A percentile compares a stretch with the other conserved stretches of the same genome.
Evolutionary conservation across 805 yeast species (phyloP).

Genomic region (Schwanniomyces sp.): DNA sequence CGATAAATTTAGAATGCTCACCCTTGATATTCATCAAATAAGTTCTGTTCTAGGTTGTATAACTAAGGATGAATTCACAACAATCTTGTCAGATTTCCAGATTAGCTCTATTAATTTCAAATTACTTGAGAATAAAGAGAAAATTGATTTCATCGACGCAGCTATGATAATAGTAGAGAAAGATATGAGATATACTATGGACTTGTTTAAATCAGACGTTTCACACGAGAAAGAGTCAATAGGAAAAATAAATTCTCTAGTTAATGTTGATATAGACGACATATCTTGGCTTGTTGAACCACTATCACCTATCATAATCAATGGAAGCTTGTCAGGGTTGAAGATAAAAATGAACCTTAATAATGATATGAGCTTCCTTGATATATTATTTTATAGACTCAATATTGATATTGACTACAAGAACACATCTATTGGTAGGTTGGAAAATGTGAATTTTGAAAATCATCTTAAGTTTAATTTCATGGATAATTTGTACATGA

Average conservation of each 20-base stretch:
- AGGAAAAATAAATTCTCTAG: too few relatives aligned
- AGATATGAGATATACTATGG: conserved; percentile 13
- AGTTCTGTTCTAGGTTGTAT: not conserved
- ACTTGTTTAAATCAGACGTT: not conserved
- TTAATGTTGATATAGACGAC: not conserved
- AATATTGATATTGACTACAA: conserved; percentile 6
- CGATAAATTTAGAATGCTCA: not conserved
- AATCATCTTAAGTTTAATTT: conserved; percentile 13
- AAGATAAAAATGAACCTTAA: not conserved
- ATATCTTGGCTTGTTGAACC: not conserved
- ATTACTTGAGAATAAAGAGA: conserved; percentile 4
- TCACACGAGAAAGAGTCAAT: not conserved
- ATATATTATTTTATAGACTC: not conserved
- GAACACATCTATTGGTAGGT: conserved; percentile 14
- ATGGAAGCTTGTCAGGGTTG: not conserved
- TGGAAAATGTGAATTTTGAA: conserved; percentile 26
- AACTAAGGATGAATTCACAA: not conserved
- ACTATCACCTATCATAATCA: not conserved
- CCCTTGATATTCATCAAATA: not conserved
- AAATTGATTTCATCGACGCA: conserved; percentile 8
- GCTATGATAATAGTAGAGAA: conserved; percentile 9
- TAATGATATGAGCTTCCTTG: conserved; percentile 12
- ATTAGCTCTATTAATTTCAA: not conserved
- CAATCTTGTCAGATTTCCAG: not conserved
- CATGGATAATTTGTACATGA: conserved; percentile 9